Evolutionary conservation across 345 rosid species (phyloP), one percentile per base, ranked within the genome.

Genomic region (Camelina laxa): DNA sequence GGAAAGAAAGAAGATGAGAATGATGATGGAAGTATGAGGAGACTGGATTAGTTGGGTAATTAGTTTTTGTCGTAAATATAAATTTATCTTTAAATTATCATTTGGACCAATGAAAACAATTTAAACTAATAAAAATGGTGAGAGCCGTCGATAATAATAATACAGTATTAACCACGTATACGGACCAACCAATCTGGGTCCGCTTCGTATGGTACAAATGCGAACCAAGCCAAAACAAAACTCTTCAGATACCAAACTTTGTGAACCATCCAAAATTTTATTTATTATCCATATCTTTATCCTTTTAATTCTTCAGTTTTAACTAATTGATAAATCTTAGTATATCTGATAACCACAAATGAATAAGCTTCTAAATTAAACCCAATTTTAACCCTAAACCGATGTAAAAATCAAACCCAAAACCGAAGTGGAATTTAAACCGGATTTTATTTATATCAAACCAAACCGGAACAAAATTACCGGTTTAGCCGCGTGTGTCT

Each of bases 1-100:
- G 11, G 45, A 56, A 70, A 66, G 45, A 50, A 70, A 66, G 75
- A 53, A 36, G 82, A 79, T 67, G 76, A 5, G 63, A 65, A 72
- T 64, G 22, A 72, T 7, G 63, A 57, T 65, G 48, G 17, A 71
- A 47, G 75, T 64, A 54, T 19, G 50, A 21, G 65, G 47, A 21
- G 66, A 41, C 6, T 22, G 11, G 80, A 65, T 65, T 57, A 77
- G 67, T 22, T 21, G 33, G 73, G 4, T 60, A 9, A 67, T 59
- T 68, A 50, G 4, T 0, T 16, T 16, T 31, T n/a, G n/a, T n/a
- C n/a, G n/a, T n/a, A n/a, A n/a, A n/a, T n/a, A n/a, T n/a, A n/a
- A n/a, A n/a, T n/a, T n/a, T n/a, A n/a, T n/a, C n/a, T n/a, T n/a
- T n/a, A n/a, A 20, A 50, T 67, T 49, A 41, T 67, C 54, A 8